Base-by-base conservation (phyloP, 163 green algal genomes). In the Trebouxiophyceae sp. region DNA sequence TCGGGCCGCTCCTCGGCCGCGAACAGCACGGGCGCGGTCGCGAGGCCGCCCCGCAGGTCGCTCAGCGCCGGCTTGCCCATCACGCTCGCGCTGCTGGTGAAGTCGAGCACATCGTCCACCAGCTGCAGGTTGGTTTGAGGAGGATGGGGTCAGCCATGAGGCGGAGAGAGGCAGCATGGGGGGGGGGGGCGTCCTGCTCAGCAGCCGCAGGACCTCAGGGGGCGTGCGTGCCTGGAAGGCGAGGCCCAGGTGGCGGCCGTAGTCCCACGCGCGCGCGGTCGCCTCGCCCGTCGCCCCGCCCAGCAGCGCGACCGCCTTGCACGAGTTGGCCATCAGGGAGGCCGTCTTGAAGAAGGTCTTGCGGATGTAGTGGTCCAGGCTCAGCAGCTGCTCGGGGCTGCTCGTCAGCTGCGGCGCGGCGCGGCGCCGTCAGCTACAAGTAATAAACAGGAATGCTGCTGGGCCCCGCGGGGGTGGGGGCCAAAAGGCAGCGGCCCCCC, bases 271-370 rank as follows among this genome's bases (percentile, higher is more conserved):
- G 5, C 60, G 57, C 23, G 70, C 23, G 24, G 54, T 60, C 23
- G 86, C 85, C 39, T 81, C 66, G 1, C 45, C 50, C 7, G 44
- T 2, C n/a, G 86, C 70, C 4, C 72, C 80, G 0, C 77, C 86
- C 34, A 98, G 72, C 34, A 97, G 68, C 5, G 90, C 89, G 8
- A 94, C 77, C 0, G 87, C 81, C 58, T 87, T 85, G 46, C 76
- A 76, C 73, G 80, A 91, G 84, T 97, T 95, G 30, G 91, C 89
- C 77, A 98, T 93, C 24, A 99, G 81, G 0, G 81, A 91, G 0
- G 89, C 94, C 2, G 94, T 99, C 77, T 99, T 99, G 77, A 82
- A 95, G 75, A 90, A 98, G 0, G 91, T 97, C 77, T 98, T 98
- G 29, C 84, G 63, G 45, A 91, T 57, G 79, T 99, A 99, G 54